Evolutionary conservation across 352 stramenopile genomes (phyloP).

Genomic region (Phytophthora nicotianae): DNA sequence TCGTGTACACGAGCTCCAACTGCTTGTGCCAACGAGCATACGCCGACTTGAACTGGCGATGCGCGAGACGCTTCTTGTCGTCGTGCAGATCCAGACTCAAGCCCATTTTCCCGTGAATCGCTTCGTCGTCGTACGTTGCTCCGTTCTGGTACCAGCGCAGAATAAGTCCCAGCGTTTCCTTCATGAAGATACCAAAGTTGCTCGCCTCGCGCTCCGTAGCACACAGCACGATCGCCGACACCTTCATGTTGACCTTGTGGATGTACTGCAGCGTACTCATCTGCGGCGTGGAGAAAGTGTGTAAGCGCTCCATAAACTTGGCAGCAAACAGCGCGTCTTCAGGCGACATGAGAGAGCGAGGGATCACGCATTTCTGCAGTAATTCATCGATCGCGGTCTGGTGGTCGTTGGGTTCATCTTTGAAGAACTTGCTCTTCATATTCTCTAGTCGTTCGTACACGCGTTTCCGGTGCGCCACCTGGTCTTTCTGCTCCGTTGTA

Average conservation of each 20-base stretch:
- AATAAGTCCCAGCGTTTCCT: slow-evolving; percentile 74
- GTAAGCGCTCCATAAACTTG: slow-evolving; percentile 87
- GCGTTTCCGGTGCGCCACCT: slow-evolving; percentile 84
- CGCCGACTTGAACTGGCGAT: slow-evolving; percentile 78
- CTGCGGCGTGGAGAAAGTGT: slow-evolving; percentile 70
- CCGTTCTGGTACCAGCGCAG: slow-evolving; percentile 83
- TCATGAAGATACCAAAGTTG: slow-evolving; percentile 89
- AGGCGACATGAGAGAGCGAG: slow-evolving; percentile 75
- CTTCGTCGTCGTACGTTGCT: slow-evolving; percentile 80
- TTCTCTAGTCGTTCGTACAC: slow-evolving; percentile 79
- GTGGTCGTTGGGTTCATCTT: slow-evolving; percentile 37
- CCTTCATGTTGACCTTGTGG: slow-evolving; percentile 76
- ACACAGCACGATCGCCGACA: slow-evolving; percentile 80
- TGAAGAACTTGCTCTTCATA: slow-evolving; percentile 77
- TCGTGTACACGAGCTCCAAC: slow-evolving; percentile 67
- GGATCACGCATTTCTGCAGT: slow-evolving; percentile 84
- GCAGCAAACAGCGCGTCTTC: slow-evolving; percentile 85
- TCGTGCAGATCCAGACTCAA: slow-evolving; percentile 79
- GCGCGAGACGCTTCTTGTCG: slow-evolving; percentile 54
- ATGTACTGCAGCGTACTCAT: slow-evolving; percentile 87
- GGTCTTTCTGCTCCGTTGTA: slow-evolving; percentile 85
- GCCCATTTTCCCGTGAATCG: slow-evolving; percentile 69
- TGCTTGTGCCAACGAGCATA: slow-evolving; percentile 82
- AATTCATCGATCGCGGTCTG: slow-evolving; percentile 68
- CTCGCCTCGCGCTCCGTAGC: slow-evolving; percentile 84